Base-by-base conservation (phyloP, 495 filamentous ascomycete species). In the Letharia lupina region DNA sequence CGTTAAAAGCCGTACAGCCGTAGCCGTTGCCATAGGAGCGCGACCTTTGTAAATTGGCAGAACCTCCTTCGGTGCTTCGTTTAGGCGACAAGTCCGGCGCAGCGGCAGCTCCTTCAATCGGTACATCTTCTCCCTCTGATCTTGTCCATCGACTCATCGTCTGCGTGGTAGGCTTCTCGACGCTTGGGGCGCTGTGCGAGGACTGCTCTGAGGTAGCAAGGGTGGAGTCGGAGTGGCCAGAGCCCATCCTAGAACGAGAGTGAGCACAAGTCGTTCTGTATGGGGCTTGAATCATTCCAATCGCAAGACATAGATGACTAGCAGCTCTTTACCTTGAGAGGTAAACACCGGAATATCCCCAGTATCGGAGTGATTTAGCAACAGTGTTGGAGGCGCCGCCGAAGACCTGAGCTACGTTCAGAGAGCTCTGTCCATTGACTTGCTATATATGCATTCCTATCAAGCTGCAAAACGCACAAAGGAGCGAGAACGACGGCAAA, bases 1-100 rank as follows among this genome's bases (percentile, higher is more conserved):
- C 62, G n/a, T 59, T 44, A n/a, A 57, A 54, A 10, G 52, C 37
- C 11, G 42, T 61, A 56, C 54, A 70, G 31, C 69, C 61, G 62
- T 70, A 61, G 15, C 61, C 64, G 59, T 72, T 60, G 18, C 64
- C 64, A 35, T 60, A 63, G 3, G 67, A 70, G 45, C 47, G 50
- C 48, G 69, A 66, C 39, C 44, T 66, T 31, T 42, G 44, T 44
- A 66, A 8, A 12, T 31, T 61, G 45, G 44, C 44, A 31, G 33
- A 31, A 6, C 28, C 23, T 12, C 31, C 3, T 44, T 15, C 20
- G 2, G 13, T 50, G 12, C 18, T 20, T 41, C n/a, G 52, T 11
- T n/a, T 48, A 23, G 42, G 9, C 12, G 54, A 60, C 2, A 48
- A 23, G 18, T 50, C 42, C 47, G 42, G 31, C 13, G 20, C 18